phyloP scores from a whole-genome alignment of 208 protist species.

The Porcisia hertigi region DNA sequence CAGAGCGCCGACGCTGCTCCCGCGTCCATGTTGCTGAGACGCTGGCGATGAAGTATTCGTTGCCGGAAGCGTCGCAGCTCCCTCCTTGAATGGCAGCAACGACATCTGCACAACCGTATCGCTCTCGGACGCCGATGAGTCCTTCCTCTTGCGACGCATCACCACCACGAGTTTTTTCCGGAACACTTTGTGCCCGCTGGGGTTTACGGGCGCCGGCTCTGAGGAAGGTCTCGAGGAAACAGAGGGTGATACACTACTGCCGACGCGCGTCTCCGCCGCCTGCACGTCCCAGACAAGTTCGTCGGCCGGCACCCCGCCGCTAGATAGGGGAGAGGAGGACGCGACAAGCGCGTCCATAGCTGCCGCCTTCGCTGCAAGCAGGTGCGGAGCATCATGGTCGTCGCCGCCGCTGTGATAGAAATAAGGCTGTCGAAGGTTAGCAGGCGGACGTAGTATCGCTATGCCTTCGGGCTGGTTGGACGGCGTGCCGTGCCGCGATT shows the following conservation, averaged over 20 bases:
- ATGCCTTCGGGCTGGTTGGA: background rate
- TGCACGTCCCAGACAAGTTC: slow-evolving; percentile 22
- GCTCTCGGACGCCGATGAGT: slow-evolving; percentile 29
- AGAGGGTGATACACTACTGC: slow-evolving; percentile 3
- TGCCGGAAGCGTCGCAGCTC: slow-evolving; percentile 13
- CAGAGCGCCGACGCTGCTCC: background rate
- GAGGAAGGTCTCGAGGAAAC: slow-evolving; percentile 5
- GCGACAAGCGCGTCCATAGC: background rate
- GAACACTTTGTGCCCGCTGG: slow-evolving; percentile 34
- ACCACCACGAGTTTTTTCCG: slow-evolving; percentile 66
- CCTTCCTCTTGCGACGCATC: slow-evolving; percentile 31
- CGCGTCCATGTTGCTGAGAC: background rate
- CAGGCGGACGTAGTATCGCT: background rate
- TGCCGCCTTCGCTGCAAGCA: background rate
- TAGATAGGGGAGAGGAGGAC: slow-evolving; percentile 16
- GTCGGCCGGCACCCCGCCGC: slow-evolving; percentile 25
- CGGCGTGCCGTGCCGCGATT: background rate
- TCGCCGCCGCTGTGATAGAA: background rate
- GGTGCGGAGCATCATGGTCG: background rate
- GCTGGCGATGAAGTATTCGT: background rate
- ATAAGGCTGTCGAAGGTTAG: background rate
- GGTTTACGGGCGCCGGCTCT: background rate
- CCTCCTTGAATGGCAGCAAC: slow-evolving; percentile 36
- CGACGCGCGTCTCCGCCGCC: background rate
- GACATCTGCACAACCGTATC: slow-evolving; percentile 42